Evolutionary conservation across 495 filamentous ascomycete genomes (phyloP).

Genomic region (Cercophora sp.): DNA sequence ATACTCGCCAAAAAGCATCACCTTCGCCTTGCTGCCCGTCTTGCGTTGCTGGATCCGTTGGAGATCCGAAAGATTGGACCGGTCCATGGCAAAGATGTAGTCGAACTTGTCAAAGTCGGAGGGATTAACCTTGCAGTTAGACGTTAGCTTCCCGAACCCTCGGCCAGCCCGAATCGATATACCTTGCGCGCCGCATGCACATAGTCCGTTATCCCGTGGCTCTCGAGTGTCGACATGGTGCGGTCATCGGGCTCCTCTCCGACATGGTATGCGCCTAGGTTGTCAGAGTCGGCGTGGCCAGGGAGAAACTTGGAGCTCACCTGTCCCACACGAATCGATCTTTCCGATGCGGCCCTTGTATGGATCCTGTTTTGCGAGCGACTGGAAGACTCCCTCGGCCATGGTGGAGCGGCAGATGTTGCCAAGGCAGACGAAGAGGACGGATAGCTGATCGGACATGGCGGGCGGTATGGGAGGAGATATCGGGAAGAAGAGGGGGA

Average conservation of each 20-base stretch:
- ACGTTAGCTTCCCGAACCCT: background rate
- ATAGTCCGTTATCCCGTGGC: slow-evolving; percentile 72
- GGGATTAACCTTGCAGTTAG: slow-evolving; percentile 22
- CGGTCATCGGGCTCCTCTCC: slow-evolving; percentile 72
- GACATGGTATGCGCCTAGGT: slow-evolving; percentile 65
- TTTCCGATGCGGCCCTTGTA: slow-evolving; percentile 56
- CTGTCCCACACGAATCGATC: slow-evolving; percentile 86
- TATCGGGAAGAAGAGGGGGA: background rate
- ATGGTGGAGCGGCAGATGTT: slow-evolving; percentile 96
- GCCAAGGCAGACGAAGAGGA: slow-evolving; percentile 94
- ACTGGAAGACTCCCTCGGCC: slow-evolving; percentile 89
- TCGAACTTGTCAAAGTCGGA: slow-evolving; percentile 78
- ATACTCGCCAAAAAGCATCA: slow-evolving; percentile 85
- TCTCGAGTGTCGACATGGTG: slow-evolving; percentile 74
- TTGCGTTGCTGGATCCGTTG: slow-evolving; percentile 53
- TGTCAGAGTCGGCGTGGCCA: background rate
- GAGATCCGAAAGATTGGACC: slow-evolving; percentile 73
- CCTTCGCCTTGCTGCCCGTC: slow-evolving; percentile 49
- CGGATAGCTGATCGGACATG: slow-evolving; percentile 52
- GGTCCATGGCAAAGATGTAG: slow-evolving; percentile 93
- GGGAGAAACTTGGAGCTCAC: slow-evolving; percentile 13
- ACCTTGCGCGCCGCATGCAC: slow-evolving; percentile 75
- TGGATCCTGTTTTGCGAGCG: slow-evolving; percentile 54
- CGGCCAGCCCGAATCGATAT: slow-evolving; percentile 6
- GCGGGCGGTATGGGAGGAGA: background rate